Conservation (phyloP, 345 rosid species). For the Syzygium aqueum region DNA sequence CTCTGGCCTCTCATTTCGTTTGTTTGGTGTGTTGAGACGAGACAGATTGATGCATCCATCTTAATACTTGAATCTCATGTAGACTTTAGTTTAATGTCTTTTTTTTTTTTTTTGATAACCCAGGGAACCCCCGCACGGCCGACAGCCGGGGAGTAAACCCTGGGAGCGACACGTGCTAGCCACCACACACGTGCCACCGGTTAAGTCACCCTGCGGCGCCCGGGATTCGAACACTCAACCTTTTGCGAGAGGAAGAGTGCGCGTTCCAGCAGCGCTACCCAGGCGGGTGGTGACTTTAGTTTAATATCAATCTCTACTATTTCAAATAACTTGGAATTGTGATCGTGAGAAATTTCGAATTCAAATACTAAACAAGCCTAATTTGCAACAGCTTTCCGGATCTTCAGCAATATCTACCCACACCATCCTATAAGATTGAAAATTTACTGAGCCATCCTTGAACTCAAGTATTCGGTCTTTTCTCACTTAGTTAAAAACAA, state of each 20-base stretch:
- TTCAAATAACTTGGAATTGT: background rate
- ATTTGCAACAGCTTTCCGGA: background rate
- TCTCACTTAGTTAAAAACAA: background rate
- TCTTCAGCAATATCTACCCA: background rate
- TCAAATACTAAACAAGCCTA: background rate
- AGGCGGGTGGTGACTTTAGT: too few species aligned
- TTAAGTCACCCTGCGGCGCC: too few species aligned
- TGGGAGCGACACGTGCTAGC: too few species aligned
- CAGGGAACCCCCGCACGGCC: too few species aligned
- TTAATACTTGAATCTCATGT: background rate
- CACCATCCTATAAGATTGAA: background rate
- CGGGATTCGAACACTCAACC: too few species aligned
- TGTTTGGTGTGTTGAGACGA: background rate
- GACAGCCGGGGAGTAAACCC: too few species aligned
- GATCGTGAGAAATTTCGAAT: background rate
- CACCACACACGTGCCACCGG: too few species aligned
- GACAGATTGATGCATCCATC: background rate
- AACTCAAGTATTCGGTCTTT: background rate
- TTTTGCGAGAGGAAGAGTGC: too few species aligned
- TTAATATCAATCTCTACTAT: background rate
- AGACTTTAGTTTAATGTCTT: background rate
- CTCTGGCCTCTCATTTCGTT: background rate
- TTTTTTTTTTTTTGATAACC: too few species aligned
- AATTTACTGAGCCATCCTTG: background rate
- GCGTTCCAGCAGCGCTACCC: too few species aligned